A percentile compares a stretch with the other conserved stretches of the same genome.
Evolutionary conservation across 2,329 filamentous ascomycete genomes (phyloP).

Genomic region (Colletotrichum sp.): DNA sequence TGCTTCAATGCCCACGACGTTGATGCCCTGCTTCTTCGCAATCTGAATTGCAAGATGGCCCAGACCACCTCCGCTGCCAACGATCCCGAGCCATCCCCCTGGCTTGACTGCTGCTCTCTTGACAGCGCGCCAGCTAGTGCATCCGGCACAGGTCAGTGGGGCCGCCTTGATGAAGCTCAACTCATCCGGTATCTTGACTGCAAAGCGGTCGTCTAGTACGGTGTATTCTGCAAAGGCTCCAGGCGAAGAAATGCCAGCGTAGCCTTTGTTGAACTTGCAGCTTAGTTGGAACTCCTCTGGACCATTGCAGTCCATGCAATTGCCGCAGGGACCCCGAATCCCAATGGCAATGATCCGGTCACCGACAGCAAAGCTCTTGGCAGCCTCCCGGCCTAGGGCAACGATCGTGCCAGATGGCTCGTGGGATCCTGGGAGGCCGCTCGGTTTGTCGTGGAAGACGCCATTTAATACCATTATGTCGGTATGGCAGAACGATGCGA

Average conservation of each 20-base stretch:
- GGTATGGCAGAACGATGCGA: slow-evolving; percentile 67
- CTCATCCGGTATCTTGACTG: slow-evolving; percentile 51
- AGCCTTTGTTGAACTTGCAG: slow-evolving; percentile 49
- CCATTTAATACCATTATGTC: slow-evolving; percentile 61
- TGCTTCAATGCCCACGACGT: slow-evolving; percentile 74
- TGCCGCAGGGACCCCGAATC: slow-evolving; percentile 55
- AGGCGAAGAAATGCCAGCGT: slow-evolving; percentile 54
- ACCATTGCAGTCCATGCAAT: slow-evolving; percentile 56
- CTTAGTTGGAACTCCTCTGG: slow-evolving; percentile 57
- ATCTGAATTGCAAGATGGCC: slow-evolving; percentile 76
- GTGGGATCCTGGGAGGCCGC: slow-evolving; percentile 61
- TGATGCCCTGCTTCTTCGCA: slow-evolving; percentile 81
- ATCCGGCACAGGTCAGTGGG: slow-evolving; percentile 61
- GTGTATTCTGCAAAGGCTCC: slow-evolving; percentile 65
- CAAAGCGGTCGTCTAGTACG: slow-evolving; percentile 50
- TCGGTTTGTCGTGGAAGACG: slow-evolving; percentile 43
- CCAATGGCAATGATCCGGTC: slow-evolving; percentile 63
- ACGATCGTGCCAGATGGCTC: slow-evolving; percentile 62
- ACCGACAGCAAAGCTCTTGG: slow-evolving; percentile 48
- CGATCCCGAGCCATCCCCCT: slow-evolving; percentile 75
- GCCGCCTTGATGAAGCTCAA: slow-evolving; percentile 56
- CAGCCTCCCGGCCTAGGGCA: slow-evolving; percentile 42
- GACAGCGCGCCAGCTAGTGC: slow-evolving; percentile 53
- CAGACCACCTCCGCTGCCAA: slow-evolving; percentile 77
- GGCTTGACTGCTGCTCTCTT: slow-evolving; percentile 39